Evolutionary conservation across 2,329 filamentous ascomycete species (phyloP).

Genomic region (Aspergillus texensis): DNA sequence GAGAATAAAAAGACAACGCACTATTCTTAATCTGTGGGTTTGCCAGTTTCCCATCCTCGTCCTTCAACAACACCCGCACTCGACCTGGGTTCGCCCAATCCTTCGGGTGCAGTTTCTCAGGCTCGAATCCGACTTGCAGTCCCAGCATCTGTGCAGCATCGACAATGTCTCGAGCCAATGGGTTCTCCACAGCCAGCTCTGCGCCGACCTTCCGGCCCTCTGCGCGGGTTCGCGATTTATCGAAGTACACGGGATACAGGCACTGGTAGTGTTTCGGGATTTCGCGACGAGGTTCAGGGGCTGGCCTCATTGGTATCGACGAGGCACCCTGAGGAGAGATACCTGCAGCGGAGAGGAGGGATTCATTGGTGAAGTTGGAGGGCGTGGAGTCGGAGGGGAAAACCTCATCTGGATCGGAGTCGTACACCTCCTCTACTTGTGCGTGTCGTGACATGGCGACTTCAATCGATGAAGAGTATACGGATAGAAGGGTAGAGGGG

Average conservation of each 20-base stretch:
- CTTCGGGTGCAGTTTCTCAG: slow-evolving; percentile 88
- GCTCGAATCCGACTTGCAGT: slow-evolving; percentile 71
- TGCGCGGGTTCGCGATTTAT: slow-evolving; percentile 65
- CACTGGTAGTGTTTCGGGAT: slow-evolving; percentile 77
- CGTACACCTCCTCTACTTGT: slow-evolving; percentile 88
- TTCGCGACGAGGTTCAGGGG: slow-evolving; percentile 53
- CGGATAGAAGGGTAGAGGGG: background rate
- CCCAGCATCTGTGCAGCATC: slow-evolving; percentile 77
- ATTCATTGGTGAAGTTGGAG: slow-evolving; percentile 49
- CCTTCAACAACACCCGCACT: slow-evolving; percentile 73
- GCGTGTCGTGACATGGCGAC: slow-evolving; percentile 73
- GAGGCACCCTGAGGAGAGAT: slow-evolving; percentile 32
- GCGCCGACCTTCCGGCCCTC: slow-evolving; percentile 78
- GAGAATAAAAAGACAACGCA: slow-evolving; percentile 39
- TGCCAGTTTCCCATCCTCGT: slow-evolving; percentile 53
- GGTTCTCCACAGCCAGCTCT: slow-evolving; percentile 76
- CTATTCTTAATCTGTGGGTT: slow-evolving; percentile 65
- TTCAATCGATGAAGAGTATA: background rate
- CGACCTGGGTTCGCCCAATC: slow-evolving; percentile 97
- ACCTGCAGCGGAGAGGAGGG: slow-evolving; percentile 42
- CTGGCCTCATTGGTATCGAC: slow-evolving; percentile 32
- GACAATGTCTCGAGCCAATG: slow-evolving; percentile 85
- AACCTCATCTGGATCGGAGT: slow-evolving; percentile 87
- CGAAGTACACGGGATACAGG: slow-evolving; percentile 96
- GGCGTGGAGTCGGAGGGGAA: slow-evolving; percentile 64